phyloP scores from a whole-genome alignment of 495 filamentous ascomycete genomes.

The Staphylotrichum longicolle region DNA sequence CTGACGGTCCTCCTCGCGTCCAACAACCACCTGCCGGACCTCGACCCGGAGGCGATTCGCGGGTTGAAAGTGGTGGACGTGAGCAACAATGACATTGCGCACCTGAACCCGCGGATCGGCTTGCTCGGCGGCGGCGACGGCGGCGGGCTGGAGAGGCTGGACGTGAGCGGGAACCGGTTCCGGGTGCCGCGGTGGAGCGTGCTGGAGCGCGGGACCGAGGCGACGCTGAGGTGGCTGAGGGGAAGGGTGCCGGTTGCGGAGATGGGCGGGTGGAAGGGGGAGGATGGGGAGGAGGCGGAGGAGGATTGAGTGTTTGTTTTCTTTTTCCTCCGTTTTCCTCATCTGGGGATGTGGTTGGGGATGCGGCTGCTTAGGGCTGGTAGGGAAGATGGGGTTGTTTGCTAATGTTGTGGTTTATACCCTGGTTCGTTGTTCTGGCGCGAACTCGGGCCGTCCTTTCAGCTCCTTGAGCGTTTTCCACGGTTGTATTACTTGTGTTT shows the following conservation, averaged over 20 bases:
- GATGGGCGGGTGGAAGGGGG: conserved; percentile 47
- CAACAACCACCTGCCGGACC: conserved; percentile 71
- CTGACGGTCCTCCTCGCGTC: conserved; percentile 65
- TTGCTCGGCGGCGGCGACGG: conserved; percentile 52
- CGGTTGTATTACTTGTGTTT: too few relatives aligned
- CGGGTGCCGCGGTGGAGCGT: conserved; percentile 83
- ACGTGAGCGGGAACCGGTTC: conserved; percentile 79
- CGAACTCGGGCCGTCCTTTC: too few relatives aligned
- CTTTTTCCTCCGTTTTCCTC: neutral
- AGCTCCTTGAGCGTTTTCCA: too few relatives aligned
- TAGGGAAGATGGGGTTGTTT: too few relatives aligned
- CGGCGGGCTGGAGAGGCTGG: conserved; percentile 51
- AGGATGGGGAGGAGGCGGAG: conserved; percentile 34
- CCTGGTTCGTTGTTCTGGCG: too few relatives aligned
- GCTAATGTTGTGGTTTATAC: too few relatives aligned
- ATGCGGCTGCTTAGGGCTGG: neutral
- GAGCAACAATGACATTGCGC: conserved; percentile 75
- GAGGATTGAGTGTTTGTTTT: conserved; percentile 32
- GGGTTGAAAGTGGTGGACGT: conserved; percentile 76
- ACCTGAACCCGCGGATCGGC: conserved; percentile 74
- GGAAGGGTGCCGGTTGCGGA: conserved; percentile 72
- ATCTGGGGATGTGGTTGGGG: neutral
- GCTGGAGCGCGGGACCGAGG: conserved; percentile 83
- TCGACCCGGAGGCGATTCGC: conserved; percentile 69
- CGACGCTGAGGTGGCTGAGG: conserved; percentile 77